Percentiles rank a stretch among this genome's conserved stretches.
Evolutionary conservation across 2,329 filamentous ascomycete species (phyloP).

Genomic region (Colletotrichum navitas): DNA sequence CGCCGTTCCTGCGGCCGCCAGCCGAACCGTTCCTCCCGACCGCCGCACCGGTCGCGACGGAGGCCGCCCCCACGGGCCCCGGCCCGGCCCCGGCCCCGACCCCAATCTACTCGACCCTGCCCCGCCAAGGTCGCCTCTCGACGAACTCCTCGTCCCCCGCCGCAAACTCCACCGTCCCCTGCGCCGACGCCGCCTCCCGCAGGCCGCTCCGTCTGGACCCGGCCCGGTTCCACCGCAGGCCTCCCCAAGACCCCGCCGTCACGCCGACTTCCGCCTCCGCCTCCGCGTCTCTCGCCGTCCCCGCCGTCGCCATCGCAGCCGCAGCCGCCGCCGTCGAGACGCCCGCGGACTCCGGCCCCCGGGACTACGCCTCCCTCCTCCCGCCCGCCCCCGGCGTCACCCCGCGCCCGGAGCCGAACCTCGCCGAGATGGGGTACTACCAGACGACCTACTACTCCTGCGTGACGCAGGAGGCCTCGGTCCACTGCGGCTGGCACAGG

Average conservation of each 20-base stretch:
- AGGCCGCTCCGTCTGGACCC: slow-evolving; percentile 30
- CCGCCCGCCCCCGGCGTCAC: slow-evolving; percentile 39
- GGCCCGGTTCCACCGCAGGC: slow-evolving; percentile 33
- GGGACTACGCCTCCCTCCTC: slow-evolving; percentile 42
- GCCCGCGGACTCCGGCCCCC: slow-evolving; percentile 28
- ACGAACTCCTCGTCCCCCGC: slow-evolving; percentile 27
- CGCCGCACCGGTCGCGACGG: slow-evolving; percentile 3
- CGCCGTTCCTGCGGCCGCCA: neutral
- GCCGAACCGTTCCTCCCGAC: slow-evolving; percentile 24
- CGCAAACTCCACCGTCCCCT: slow-evolving; percentile 19
- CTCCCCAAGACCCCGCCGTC: neutral
- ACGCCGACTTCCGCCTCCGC: neutral
- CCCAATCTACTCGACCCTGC: slow-evolving; percentile 30
- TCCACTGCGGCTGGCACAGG: slow-evolving; percentile 43
- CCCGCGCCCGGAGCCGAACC: slow-evolving; percentile 40
- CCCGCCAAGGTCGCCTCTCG: neutral
- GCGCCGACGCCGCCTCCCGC: slow-evolving; percentile 19
- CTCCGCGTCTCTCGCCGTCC: neutral
- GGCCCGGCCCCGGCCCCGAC: slow-evolving; percentile 19
- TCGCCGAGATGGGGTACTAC: slow-evolving; percentile 39
- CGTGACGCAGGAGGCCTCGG: slow-evolving; percentile 33
- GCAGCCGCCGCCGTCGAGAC: slow-evolving; percentile 7
- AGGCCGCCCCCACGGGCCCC: neutral
- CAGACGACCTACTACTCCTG: slow-evolving; percentile 42
- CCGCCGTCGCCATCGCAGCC: neutral